phyloP scores from a whole-genome alignment of 1,284 basidiomycete species.

The Volvariella volvacea region DNA sequence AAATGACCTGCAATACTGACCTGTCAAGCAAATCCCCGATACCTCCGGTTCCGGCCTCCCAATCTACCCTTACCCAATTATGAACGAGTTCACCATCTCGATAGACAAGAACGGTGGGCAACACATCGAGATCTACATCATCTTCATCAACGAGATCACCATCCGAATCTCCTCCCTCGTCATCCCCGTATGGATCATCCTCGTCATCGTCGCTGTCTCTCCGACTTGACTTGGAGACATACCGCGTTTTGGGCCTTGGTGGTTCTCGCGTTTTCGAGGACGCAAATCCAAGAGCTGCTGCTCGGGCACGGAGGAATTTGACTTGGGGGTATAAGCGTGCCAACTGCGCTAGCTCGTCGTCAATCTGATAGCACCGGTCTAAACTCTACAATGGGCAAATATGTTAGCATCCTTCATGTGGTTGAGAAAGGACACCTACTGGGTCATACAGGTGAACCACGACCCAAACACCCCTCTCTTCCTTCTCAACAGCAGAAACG shows the following conservation, averaged over 20 bases:
- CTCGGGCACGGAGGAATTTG: conserved; percentile 75
- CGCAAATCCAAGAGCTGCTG: conserved; percentile 74
- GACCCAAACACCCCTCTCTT: conserved; percentile 66
- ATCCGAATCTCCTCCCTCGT: conserved; percentile 31
- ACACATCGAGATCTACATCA: conserved; percentile 69
- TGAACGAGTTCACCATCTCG: conserved; percentile 75
- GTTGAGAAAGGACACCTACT: conserved; percentile 36
- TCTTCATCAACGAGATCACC: conserved; percentile 35
- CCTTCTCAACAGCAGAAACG: conserved; percentile 69
- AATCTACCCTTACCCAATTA: conserved; percentile 82
- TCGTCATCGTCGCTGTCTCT: conserved; percentile 32
- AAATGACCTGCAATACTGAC: conserved; percentile 29
- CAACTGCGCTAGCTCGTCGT: conserved; percentile 60
- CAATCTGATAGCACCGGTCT: conserved; percentile 66
- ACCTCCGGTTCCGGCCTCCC: conserved; percentile 67
- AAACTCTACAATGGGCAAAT: conserved; percentile 42
- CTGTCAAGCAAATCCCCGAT: conserved; percentile 59
- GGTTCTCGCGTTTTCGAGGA: conserved; percentile 18
- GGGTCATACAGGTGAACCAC: conserved; percentile 81
- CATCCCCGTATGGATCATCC: conserved; percentile 39
- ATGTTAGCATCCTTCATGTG: conserved; percentile 4
- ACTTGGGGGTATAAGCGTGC: conserved; percentile 65
- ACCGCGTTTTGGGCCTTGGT: conserved; percentile 9
- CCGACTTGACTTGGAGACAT: conserved; percentile 12
- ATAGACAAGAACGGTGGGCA: conserved; percentile 80